Base-by-base conservation (phyloP, 1,139 yeast species). In the Debaryomycetaceae sp. region DNA sequence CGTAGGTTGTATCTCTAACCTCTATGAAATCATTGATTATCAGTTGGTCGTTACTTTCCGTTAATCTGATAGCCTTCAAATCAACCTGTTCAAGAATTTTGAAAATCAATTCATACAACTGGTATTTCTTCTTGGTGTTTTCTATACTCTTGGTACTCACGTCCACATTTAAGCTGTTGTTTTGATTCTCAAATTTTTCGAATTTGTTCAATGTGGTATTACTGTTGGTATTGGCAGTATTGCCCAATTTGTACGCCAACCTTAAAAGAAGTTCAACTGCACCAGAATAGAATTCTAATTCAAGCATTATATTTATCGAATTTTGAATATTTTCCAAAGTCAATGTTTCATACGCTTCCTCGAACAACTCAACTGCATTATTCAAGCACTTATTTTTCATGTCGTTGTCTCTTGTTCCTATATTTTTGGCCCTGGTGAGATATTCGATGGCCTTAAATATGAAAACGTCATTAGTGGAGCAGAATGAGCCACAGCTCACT, bases 391-490 rank as follows among this genome's bases (percentile, higher is more conserved):
- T 85, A 44, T 75, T 68, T 53, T 86, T 80, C 49, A 86, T 73
- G 47, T 89, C 96, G 40, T 76, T 74, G 58, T 88, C 96, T 52
- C 78, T 76, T 33, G 72, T 66, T 1, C 88, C 90, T 51, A 83
- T 79, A 48, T 81, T 86, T 58, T 87, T 87, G 0, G 98, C 98
- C 57, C 85, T 82, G 47, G 95, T 87, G 56, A 95, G 72, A 59
- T 87, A 89, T 61, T 95, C 99, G 55, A 90, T 82, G 0, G 98
- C 99, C 65, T 93, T 87, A 72, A 91, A 95, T 23, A 95, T 87
- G 48, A 90, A 77, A 30, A 93, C 97, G 65, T 95, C 99, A 55
- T 87, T 89, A 8, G 96, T 82, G 0, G 97, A 89, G 59, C 98
- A 95, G 65, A 90, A 95, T 2, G 96, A 85, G 1, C 96, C 96